Conservation (phyloP, 257 asterid genomes). For the Verbascum thapsus region DNA sequence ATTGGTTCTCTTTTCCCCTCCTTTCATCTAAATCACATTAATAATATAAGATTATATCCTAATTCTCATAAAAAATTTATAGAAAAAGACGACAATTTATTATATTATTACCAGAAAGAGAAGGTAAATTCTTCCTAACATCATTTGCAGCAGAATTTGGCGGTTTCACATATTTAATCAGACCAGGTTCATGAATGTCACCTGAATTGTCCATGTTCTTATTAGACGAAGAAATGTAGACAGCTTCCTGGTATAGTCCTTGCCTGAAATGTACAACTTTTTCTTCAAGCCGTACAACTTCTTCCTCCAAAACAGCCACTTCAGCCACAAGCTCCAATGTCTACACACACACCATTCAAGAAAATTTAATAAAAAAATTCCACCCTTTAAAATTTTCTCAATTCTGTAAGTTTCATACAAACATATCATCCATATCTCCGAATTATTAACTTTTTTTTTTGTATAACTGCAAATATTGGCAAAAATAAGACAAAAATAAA, state of each 20-base stretch:
- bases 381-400: not conserved
- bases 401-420: not conserved
- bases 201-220: constrained; percentile 52
- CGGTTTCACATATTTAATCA: constrained; percentile 41
- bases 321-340: constrained; percentile 96
- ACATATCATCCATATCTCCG: not conserved
- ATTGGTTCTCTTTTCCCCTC: constrained; percentile 60
- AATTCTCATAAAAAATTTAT: not conserved
- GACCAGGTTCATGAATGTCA: constrained; percentile 39
- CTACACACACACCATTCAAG: constrained; percentile 41
- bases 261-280: constrained; percentile 78
- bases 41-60: not conserved
- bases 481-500: not conserved
- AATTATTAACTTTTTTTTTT: not conserved
- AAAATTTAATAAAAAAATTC: constrained; percentile 12
- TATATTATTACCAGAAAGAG: constrained; percentile 43
- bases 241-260: constrained; percentile 92
- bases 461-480: not conserved
- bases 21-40: constrained; percentile 46
- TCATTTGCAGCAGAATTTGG: constrained; percentile 32
- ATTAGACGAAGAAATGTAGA: constrained; percentile 67
- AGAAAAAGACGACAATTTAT: no score
- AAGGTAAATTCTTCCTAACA: constrained; percentile 33
- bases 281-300: constrained; percentile 92
- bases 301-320: constrained; percentile 97